Evolutionary conservation across 2,329 filamentous ascomycete genomes (phyloP), one percentile per base, ranked within the genome.

Genomic region (Domatiomyces catenatus): DNA sequence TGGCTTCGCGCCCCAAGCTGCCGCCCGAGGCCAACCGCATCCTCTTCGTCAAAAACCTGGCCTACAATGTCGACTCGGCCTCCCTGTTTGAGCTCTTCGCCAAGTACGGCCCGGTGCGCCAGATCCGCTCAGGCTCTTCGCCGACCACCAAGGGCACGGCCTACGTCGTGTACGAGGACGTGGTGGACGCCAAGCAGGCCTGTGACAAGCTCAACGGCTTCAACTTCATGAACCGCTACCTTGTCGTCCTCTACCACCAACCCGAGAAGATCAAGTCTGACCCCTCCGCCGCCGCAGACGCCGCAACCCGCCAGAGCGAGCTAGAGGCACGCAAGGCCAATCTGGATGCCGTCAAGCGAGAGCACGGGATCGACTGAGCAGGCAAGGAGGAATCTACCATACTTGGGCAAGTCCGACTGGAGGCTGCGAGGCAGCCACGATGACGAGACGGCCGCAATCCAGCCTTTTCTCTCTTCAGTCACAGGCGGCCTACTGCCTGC

Each of bases 41-140:
- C 83, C 86, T 98, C 76, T 96, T 96, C 80, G 90, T 96, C 66
- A 96, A 96, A 86, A 96, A 98, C 80, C 80, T 96, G 75, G 94
- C 89, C 84, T 96, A 95, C 80, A 94, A 93, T 84, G 89, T 98
- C 66, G 92, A 88, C 65, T 84, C 90, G 64, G 89, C 95, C 73
- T 89, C 96, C 72, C 81, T 98, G 60, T 98, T 95, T 72, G 90
- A 95, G 68, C 85, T 98, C 67, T 98, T 98, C 74, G 89, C 86
- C 69, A 94, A 94, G 73, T 95, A 94, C 68, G 89, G 89, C 57
- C 85, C 88, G 61, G 90, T 95, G 68, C 85, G 88, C 66, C 92
- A 98, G 82, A 93, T 98, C 66, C 90, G 92, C 67, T 89, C 95
- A 74, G 92, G 92, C 63, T 96, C 96, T 67, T 87, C 90, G 61